A percentile compares a stretch with the other conserved stretches of the same genome.
Conservation (phyloP, 2,329 filamentous ascomycete genomes). For the Fusarium mexicanum region DNA sequence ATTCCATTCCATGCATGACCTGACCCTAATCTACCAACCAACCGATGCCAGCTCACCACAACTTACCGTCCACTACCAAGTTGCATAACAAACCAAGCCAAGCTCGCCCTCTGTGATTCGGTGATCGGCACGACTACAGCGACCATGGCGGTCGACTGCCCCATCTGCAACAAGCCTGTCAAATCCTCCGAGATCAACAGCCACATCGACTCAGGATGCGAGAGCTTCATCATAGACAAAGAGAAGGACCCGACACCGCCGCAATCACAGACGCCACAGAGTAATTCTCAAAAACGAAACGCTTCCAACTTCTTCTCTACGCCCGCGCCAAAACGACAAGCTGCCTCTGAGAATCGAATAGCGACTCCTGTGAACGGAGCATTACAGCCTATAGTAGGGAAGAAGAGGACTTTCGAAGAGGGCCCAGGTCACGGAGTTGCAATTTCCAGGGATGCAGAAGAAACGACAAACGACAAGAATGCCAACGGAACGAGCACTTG, state of each 20-base stretch:
- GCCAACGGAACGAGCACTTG: constrained; percentile 8
- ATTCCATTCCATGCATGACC: neutral
- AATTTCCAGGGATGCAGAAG: neutral
- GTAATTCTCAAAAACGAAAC: constrained; percentile 61
- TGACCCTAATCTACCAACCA: neutral
- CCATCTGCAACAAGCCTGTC: constrained; percentile 81
- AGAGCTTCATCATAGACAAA: constrained; percentile 70
- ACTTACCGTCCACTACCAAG: neutral
- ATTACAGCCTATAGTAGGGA: constrained; percentile 47
- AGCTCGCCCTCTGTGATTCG: neutral
- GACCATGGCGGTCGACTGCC: constrained; percentile 72
- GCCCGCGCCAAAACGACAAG: constrained; percentile 65
- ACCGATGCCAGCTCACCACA: neutral
- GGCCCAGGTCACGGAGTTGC: constrained; percentile 54
- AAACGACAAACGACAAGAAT: constrained; percentile 9
- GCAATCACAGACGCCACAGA: constrained; percentile 46
- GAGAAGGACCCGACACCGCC: constrained; percentile 45
- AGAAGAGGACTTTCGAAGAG: constrained; percentile 65
- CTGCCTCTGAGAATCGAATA: constrained; percentile 46
- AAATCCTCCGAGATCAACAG: constrained; percentile 81
- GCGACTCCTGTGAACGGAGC: constrained; percentile 49
- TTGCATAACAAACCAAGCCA: neutral
- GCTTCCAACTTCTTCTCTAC: constrained; percentile 71
- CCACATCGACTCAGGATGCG: constrained; percentile 88
- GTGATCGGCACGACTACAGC: constrained; percentile 1